phyloP scores from a whole-genome alignment of 2,329 filamentous ascomycete species.

The Exophiala calicioides region DNA sequence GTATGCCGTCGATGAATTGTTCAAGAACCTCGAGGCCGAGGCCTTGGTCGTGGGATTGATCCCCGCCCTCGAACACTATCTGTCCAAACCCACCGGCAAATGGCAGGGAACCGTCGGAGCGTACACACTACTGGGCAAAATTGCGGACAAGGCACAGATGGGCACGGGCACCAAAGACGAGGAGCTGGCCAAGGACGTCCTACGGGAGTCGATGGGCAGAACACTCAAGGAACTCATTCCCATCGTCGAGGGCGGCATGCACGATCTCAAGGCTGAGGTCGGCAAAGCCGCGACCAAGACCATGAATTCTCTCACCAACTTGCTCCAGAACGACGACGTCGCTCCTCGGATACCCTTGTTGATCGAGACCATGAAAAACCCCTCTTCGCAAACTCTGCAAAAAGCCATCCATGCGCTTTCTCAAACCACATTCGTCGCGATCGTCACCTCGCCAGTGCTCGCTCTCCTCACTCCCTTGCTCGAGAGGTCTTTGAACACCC shows the following conservation, averaged over 20 bases:
- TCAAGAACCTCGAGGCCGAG: conserved; percentile 76
- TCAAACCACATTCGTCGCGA: conserved; percentile 96
- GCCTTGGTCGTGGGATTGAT: conserved; percentile 80
- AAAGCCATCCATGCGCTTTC: conserved; percentile 97
- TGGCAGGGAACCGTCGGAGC: conserved; percentile 96
- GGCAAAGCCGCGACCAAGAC: conserved; percentile 85
- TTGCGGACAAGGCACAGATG: conserved; percentile 93
- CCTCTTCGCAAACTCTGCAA: conserved; percentile 81
- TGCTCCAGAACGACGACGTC: conserved; percentile 96
- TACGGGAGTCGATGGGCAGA: conserved; percentile 87
- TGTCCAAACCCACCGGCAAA: conserved; percentile 83
- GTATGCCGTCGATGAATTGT: conserved; percentile 89
- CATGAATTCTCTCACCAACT: conserved; percentile 85
- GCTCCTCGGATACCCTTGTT: conserved; percentile 87
- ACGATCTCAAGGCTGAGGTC: conserved; percentile 86
- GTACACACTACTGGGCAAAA: conserved; percentile 79
- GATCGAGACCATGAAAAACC: conserved; percentile 93
- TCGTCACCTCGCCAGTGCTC: conserved; percentile 92
- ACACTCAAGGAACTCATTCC: conserved; percentile 86
- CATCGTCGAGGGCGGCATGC: conserved; percentile 88
- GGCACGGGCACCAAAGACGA: conserved; percentile 81
- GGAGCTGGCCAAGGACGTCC: conserved; percentile 81
- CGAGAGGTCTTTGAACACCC: conserved; percentile 90
- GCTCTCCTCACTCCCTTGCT: conserved; percentile 92
- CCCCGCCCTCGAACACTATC: conserved; percentile 72